phyloP scores from a whole-genome alignment of 192 early-diverging fungal genomes.

The Dissophora ornata region DNA sequence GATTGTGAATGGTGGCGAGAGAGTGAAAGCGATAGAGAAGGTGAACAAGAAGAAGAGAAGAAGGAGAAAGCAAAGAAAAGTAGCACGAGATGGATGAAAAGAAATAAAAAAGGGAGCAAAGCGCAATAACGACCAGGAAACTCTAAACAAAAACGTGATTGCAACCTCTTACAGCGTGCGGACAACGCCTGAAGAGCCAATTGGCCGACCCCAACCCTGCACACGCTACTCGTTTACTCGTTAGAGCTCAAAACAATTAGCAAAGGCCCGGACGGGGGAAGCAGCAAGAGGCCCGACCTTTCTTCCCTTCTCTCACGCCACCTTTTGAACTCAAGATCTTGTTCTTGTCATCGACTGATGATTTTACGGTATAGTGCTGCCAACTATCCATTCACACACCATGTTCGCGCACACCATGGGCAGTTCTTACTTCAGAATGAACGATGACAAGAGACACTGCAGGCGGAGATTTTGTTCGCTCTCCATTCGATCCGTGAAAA shows the following conservation, averaged over 20 bases:
- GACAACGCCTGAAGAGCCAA: neutral
- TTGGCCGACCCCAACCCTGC: neutral
- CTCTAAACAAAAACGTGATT: constrained; percentile 16
- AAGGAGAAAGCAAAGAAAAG: neutral
- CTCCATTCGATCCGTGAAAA: neutral
- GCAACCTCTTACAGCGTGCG: constrained; percentile 1
- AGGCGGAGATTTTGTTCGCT: too few species aligned
- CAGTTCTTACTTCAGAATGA: too few species aligned
- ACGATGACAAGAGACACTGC: too few species aligned
- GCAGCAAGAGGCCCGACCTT: too few species aligned
- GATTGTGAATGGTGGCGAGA: neutral
- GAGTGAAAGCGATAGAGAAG: neutral
- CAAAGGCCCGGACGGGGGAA: too few species aligned
- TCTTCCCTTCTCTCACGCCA: too few species aligned
- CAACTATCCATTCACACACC: too few species aligned
- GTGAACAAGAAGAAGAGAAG: neutral
- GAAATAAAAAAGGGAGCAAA: neutral
- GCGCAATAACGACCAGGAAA: neutral
- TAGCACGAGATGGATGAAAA: neutral
- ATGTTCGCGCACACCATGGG: too few species aligned
- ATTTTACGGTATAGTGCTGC: too few species aligned
- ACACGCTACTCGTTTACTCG: neutral
- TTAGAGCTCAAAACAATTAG: neutral
- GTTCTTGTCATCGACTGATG: too few species aligned
- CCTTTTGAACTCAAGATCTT: neutral